phyloP scores from a whole-genome alignment of 2,329 filamentous ascomycete genomes.

The Penicillium sp. region DNA sequence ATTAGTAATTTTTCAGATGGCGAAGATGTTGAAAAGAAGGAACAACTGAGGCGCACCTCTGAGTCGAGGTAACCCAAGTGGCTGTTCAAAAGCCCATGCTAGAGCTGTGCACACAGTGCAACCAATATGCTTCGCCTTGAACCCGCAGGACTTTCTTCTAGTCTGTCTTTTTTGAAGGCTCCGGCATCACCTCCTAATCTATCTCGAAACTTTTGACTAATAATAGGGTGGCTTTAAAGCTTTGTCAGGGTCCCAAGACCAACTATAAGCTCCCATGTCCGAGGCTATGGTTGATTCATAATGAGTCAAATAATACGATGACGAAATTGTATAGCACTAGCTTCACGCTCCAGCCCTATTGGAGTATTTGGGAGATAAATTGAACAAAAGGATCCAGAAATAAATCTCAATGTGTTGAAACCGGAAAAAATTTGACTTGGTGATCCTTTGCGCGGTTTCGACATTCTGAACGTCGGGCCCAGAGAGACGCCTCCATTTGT shows the following conservation, averaged over 20 bases:
- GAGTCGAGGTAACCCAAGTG: not conserved
- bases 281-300: constrained; percentile 13
- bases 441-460: not conserved
- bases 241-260: too few relatives aligned
- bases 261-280: too few relatives aligned
- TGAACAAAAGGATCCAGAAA: not conserved
- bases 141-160: too few relatives aligned
- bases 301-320: constrained; percentile 19
- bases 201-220: too few relatives aligned
- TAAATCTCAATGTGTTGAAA: not conserved
- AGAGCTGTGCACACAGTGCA: too few relatives aligned
- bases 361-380: not conserved
- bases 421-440: not conserved
- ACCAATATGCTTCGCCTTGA: too few relatives aligned
- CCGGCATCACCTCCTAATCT: too few relatives aligned
- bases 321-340: constrained; percentile 9
- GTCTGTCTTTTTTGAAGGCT: too few relatives aligned
- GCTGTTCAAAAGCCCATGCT: too few relatives aligned
- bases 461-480: not conserved
- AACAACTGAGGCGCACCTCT: not conserved
- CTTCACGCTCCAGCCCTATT: not conserved
- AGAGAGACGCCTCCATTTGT: not conserved
- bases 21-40: not conserved
- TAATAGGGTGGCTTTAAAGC: too few relatives aligned
- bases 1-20: not conserved